Base-by-base conservation (phyloP, 1,139 yeast species). In the Candida albicans region DNA sequence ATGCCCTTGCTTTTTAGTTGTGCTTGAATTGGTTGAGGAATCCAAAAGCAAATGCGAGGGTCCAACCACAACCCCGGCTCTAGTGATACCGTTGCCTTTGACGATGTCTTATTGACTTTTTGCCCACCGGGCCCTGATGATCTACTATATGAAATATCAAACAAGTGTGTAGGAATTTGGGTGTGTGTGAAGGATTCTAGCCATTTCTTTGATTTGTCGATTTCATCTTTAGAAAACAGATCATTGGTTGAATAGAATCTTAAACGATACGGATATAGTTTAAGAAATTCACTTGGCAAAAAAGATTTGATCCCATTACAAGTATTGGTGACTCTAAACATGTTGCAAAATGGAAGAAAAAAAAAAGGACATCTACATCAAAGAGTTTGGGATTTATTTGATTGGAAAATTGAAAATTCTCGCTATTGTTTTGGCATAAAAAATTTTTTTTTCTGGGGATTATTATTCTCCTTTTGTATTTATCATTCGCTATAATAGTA, bases 111-210 rank as follows among this genome's bases (percentile, higher is more conserved):
- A 61, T 91, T 91, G 12, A 91, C 97, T 58, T 91, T 87, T 55
- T 91, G 98, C 0, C 98, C 98, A 0, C 98, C 98, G 0, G 96
- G 91, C 0, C 98, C 98, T 10, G 96, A 84, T 0, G 96, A 78
- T 48, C 96, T 67, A 42, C 88, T 80, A 61, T 70, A 90, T 0
- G 80, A 61, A 2, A 83, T 64, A 1, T 68, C 65, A 55, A 87
- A 87, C 15, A 67, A 56, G 27, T 63, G 57, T 9, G 65, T 59
- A 0, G 93, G 95, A 1, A 86, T 67, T 4, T 62, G 53, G 0
- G 54, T 37, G 1, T 60, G 52, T 1, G 57, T 54, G 46, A 77
- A 67, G 0, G 50, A 43, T 2, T 57, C 52, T 4, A 81, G 53
- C 88, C 88, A 83, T 37, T 51, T 45, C 47, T 67, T 67, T 12